Percentiles rank a stretch among this genome's conserved stretches.
These are phyloP conservation scores for Petunia secreta DNA, from an alignment of 257 asterid species.

Conservation along the genomic window DNA sequence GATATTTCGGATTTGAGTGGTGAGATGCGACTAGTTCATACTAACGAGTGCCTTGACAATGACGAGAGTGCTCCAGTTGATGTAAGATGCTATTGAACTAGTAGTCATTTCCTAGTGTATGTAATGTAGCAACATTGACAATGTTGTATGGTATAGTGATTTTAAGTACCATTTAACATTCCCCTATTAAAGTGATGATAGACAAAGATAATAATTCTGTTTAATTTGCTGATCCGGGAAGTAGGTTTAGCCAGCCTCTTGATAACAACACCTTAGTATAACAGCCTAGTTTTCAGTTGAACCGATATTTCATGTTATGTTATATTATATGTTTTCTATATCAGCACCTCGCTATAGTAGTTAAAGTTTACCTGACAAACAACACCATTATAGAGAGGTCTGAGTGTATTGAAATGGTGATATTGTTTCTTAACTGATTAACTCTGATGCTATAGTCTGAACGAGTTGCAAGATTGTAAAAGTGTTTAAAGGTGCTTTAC, in stretches of 20 bases:
- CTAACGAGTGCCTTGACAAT: slow-evolving; percentile 83
- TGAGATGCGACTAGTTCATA: slow-evolving; percentile 66
- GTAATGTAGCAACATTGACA: neutral
- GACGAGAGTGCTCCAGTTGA: slow-evolving; percentile 41
- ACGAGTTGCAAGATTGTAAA: neutral
- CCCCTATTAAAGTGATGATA: neutral
- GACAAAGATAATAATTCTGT: neutral
- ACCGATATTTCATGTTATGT: too few species aligned
- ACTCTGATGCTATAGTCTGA: neutral
- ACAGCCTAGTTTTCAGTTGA: too few species aligned
- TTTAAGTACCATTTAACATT: neutral
- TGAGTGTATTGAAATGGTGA: neutral
- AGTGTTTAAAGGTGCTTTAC: too few species aligned
- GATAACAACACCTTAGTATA: too few species aligned
- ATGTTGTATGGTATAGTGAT: neutral
- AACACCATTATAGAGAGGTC: too few species aligned
- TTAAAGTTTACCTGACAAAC: too few species aligned
- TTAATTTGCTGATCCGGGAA: neutral
- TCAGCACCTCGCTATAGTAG: too few species aligned
- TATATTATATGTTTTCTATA: too few species aligned
- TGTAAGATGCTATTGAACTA: slow-evolving; percentile 44
- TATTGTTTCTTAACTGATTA: neutral
- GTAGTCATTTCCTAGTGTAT: neutral
- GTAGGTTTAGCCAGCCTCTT: neutral
- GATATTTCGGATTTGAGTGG: slow-evolving; percentile 69